Base-by-base conservation (phyloP, 495 filamentous ascomycete species). In the Aspergillus funiculosus region DNA sequence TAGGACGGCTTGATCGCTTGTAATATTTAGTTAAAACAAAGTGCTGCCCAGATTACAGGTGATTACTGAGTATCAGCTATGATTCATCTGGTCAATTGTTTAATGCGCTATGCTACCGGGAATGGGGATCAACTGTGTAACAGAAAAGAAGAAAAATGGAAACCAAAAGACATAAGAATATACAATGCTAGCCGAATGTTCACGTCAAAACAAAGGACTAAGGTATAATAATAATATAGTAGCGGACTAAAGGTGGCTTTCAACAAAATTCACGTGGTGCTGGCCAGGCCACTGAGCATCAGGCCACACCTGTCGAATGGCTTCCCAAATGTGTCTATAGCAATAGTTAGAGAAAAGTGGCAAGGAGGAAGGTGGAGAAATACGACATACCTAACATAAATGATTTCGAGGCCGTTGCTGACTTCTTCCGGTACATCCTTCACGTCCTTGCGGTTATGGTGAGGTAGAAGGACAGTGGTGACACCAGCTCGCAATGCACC, bases 361-460 rank as follows among this genome's bases (percentile, higher is more conserved):
- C 24, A 29, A 19, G 11, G 39, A 24, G 2, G 2, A 46, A 13
- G 47, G 17, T 30, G 25, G 29, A 20, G 13, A 11, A 20, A 22
- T 2, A 6, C 7, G 11, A 68, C 84, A 66, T 80, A 91, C 87
- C 75, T 74, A 52, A 97, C 87, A 69, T 85, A 86, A 35, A 94
- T 75, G 60, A 99, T 95, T 59, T 89, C 80, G 47, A 99, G 61
- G 0, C 89, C 89, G 50, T 88, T 76, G 64, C 77, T 86, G 18
- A 97, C 92, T 67, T 99, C 92, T 58, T 83, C 72, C 3, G 94
- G 92, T 17, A 97, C 73, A 59, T 97, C 91, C 68, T 85, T 87
- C 49, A 86, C 85, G 60, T 99, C 94, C 68, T 96, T 96, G 52
- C 83, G 77, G 62, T 99, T 99, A 50, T 83, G 79, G 29, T 83